Evolutionary conservation across 345 rosid species (phyloP).

Genomic region (Geranium brycei): DNA sequence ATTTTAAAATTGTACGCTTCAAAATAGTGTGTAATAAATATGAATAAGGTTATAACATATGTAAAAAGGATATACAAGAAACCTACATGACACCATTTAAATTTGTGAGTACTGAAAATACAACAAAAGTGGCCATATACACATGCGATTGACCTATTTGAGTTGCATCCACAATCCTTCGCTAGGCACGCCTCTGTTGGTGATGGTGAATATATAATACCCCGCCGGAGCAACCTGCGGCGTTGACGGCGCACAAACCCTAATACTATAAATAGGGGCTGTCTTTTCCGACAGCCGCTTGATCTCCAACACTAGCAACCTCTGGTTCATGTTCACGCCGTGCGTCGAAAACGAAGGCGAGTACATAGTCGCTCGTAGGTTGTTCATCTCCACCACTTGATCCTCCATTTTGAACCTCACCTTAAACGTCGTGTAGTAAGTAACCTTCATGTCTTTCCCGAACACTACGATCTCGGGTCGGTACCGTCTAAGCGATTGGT

Average conservation of each 20-base stretch:
- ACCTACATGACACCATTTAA: too few relatives aligned
- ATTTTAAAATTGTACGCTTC: too few relatives aligned
- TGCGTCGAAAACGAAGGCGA: slow-evolving; percentile 41
- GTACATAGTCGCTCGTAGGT: background rate
- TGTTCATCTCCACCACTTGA: slow-evolving; percentile 14
- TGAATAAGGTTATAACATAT: too few relatives aligned
- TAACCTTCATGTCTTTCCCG: slow-evolving; percentile 7
- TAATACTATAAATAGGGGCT: slow-evolving; percentile 13
- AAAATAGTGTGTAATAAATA: too few relatives aligned
- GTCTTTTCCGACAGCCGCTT: slow-evolving; percentile 5
- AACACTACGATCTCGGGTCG: slow-evolving; percentile 18
- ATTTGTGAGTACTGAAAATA: too few relatives aligned
- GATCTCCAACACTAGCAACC: slow-evolving; percentile 32
- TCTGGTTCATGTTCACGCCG: slow-evolving; percentile 37
- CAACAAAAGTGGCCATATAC: too few relatives aligned
- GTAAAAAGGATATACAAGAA: too few relatives aligned
- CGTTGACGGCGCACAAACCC: slow-evolving; percentile 29
- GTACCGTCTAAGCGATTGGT: slow-evolving; percentile 13
- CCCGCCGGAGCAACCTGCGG: slow-evolving; percentile 39
- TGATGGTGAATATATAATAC: slow-evolving; percentile 44
- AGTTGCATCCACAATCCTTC: too few relatives aligned
- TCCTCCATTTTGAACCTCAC: slow-evolving; percentile 19
- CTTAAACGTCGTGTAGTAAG: slow-evolving; percentile 12
- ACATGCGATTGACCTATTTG: too few relatives aligned
- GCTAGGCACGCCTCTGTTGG: slow-evolving; percentile 37